These are phyloP conservation scores for Bothriochloa decipiens DNA, from an alignment of 176 grass and related monocot species.

Conservation along the genomic window DNA sequence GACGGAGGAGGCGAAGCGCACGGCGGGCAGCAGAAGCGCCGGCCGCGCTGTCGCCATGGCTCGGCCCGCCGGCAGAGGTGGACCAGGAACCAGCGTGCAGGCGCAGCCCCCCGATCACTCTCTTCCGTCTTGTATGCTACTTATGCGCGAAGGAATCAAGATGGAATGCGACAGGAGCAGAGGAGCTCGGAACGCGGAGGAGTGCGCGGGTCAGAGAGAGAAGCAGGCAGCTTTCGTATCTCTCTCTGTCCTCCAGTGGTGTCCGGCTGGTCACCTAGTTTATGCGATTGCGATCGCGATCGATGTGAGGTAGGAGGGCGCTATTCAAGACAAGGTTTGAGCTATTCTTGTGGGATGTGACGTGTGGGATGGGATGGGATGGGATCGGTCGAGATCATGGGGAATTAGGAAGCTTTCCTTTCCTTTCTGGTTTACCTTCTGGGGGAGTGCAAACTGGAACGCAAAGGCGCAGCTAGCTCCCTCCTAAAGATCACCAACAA, in stretches of 20 bases:
- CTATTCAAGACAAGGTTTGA: conserved; percentile 36
- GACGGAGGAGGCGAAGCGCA: conserved; percentile 5
- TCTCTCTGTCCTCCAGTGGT: not conserved
- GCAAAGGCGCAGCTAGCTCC: too few relatives aligned
- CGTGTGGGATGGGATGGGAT: not conserved
- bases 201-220: not conserved
- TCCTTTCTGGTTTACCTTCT: not conserved
- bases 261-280: not conserved
- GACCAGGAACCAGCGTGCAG: conserved; percentile 13
- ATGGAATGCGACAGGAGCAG: not conserved
- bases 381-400: not conserved
- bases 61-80: not conserved
- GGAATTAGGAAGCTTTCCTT: not conserved
- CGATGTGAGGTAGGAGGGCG: conserved; percentile 1
- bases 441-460: too few relatives aligned
- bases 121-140: not conserved
- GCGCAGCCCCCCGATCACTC: conserved; percentile 26
- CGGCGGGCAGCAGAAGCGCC: not conserved
- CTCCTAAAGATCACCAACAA: too few relatives aligned
- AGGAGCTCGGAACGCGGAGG: not conserved
- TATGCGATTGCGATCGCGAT: not conserved
- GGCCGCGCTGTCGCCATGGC: conserved; percentile 30
- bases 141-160: not conserved
- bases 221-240: not conserved
- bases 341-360: conserved; percentile 41